phyloP scores from a whole-genome alignment of 2,329 filamentous ascomycete genomes.

The Fusarium equiseti region DNA sequence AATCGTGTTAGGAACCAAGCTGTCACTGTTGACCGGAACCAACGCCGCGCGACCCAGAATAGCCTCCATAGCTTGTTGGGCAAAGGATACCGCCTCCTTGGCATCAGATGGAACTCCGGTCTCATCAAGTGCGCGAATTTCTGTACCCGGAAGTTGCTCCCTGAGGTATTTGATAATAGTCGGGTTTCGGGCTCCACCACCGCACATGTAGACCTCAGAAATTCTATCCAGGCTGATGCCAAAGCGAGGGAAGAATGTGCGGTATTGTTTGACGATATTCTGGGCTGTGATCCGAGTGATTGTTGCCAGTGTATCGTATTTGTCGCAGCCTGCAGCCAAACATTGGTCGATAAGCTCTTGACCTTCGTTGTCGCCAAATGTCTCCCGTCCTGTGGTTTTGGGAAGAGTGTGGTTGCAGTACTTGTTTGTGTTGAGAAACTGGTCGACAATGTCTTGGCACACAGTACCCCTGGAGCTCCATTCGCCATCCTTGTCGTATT shows the following conservation, averaged over 20 bases:
- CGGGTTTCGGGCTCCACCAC: slow-evolving; percentile 13
- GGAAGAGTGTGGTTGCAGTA: slow-evolving; percentile 65
- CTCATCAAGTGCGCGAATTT: slow-evolving; percentile 65
- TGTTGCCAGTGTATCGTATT: slow-evolving; percentile 67
- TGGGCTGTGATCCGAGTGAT: slow-evolving; percentile 70
- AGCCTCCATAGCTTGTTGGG: slow-evolving; percentile 70
- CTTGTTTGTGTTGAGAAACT: slow-evolving; percentile 48
- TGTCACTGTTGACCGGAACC: slow-evolving; percentile 16
- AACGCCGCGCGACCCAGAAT: slow-evolving; percentile 61
- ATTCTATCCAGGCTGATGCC: slow-evolving; percentile 3
- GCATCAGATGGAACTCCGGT: slow-evolving; percentile 64
- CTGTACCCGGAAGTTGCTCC: slow-evolving; percentile 39
- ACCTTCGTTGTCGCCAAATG: slow-evolving; percentile 68
- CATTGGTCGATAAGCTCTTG: slow-evolving; percentile 63
- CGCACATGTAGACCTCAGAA: slow-evolving; percentile 16
- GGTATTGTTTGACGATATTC: slow-evolving; percentile 61
- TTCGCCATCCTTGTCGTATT: slow-evolving; percentile 65
- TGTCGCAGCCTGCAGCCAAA: slow-evolving; percentile 46
- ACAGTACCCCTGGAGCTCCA: slow-evolving; percentile 63
- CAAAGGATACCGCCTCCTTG: slow-evolving; percentile 66
- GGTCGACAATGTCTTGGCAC: slow-evolving; percentile 56
- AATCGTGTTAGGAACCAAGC: slow-evolving; percentile 4
- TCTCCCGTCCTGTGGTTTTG: slow-evolving; percentile 69
- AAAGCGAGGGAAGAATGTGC: slow-evolving; percentile 20
- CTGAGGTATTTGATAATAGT: slow-evolving; percentile 13